Evolutionary conservation across 345 rosid genomes (phyloP).

Genomic region (Arabis hirsuta): DNA sequence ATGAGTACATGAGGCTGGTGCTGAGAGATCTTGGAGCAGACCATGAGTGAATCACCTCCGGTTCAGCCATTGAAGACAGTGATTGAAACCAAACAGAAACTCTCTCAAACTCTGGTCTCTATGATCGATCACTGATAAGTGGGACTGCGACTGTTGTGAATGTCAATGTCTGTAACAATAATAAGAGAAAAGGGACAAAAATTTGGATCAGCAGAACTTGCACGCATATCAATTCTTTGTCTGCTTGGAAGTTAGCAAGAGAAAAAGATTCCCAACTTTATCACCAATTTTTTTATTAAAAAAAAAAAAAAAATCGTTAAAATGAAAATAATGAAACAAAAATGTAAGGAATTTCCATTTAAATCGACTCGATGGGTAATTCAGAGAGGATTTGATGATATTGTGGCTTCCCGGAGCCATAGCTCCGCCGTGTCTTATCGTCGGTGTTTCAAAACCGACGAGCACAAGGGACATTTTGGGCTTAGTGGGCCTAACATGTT

Average conservation of each 20-base stretch:
- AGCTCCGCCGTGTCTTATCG: no score
- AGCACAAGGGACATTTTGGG: no score
- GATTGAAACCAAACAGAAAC: constrained; percentile 15
- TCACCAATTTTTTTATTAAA: no score
- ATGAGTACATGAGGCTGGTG: constrained; percentile 85
- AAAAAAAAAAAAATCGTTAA: background rate
- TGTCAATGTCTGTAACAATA: background rate
- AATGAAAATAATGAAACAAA: background rate
- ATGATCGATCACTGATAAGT: background rate
- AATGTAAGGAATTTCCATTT: background rate
- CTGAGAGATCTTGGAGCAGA: constrained; percentile 95
- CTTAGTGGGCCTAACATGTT: no score
- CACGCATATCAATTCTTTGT: constrained; percentile 28
- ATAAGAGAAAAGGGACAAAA: constrained; percentile 15
- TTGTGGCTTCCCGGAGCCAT: no score
- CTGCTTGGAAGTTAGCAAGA: constrained; percentile 27
- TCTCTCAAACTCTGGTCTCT: constrained; percentile 23
- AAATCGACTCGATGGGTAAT: no score
- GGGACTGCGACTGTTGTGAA: background rate
- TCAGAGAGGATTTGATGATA: no score
- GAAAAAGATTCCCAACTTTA: constrained; percentile 11
- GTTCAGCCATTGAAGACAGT: constrained; percentile 38
- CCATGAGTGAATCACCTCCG: constrained; percentile 80
- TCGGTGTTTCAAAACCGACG: no score
- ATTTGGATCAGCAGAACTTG: constrained; percentile 7